Evolutionary conservation across 2,329 filamentous ascomycete species (phyloP).

Genomic region (Arachnopeziza araneosa): DNA sequence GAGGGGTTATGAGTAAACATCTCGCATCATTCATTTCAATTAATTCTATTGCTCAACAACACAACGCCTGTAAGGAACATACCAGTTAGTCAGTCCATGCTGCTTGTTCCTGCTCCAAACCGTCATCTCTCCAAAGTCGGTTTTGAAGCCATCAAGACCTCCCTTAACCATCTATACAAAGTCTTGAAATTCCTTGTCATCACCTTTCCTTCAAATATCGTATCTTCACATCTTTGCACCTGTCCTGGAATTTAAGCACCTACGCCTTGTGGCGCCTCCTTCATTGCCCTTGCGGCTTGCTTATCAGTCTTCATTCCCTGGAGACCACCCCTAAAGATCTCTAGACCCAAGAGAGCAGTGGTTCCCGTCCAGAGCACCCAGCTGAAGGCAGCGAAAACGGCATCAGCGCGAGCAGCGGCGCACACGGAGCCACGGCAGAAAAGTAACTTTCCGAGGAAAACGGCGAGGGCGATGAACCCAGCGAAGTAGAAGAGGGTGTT

Average conservation of each 20-base stretch:
- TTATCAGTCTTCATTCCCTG: slow-evolving; percentile 24
- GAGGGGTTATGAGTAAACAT: not conserved
- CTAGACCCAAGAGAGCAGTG: slow-evolving; percentile 40
- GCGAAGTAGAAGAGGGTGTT: slow-evolving; percentile 54
- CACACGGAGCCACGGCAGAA: slow-evolving; percentile 56
- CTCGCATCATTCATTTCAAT: not conserved
- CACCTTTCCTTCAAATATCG: not conserved
- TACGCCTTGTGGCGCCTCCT: slow-evolving; percentile 20
- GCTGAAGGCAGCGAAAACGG: slow-evolving; percentile 48
- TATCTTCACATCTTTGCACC: not conserved
- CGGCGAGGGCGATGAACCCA: slow-evolving; percentile 52
- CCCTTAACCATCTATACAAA: not conserved
- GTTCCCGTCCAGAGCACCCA: slow-evolving; percentile 50
- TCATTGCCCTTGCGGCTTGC: slow-evolving; percentile 23
- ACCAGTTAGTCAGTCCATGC: not conserved
- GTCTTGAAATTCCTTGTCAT: not conserved
- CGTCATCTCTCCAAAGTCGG: not conserved
- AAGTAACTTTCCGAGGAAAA: slow-evolving; percentile 49
- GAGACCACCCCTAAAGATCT: slow-evolving; percentile 41
- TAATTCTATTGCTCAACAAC: not conserved
- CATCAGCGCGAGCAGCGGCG: slow-evolving; percentile 46
- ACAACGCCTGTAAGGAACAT: not conserved
- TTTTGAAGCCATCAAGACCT: not conserved
- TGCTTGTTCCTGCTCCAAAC: not conserved
- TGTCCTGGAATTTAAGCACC: slow-evolving; percentile 9